phyloP scores from a whole-genome alignment of 805 yeast species.

The Pichia nakasei region DNA sequence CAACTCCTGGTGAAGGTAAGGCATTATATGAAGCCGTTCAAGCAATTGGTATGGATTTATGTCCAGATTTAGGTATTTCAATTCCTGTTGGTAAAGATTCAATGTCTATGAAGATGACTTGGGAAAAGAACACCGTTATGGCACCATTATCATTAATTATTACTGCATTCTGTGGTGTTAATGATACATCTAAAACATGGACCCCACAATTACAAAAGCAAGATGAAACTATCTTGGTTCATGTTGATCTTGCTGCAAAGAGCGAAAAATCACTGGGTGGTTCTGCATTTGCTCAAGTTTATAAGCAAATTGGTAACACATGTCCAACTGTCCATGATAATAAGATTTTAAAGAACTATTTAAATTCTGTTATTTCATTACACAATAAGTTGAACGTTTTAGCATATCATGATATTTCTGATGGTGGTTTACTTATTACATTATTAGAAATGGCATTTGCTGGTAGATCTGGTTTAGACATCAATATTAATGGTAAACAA shows the following conservation, averaged over 20 bases:
- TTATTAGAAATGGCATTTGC: conserved; percentile 95
- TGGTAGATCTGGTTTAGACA: conserved; percentile 73
- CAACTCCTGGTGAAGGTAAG: conserved; percentile 91
- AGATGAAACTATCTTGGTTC: conserved; percentile 55
- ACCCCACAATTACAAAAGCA: conserved; percentile 68
- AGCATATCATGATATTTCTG: conserved; percentile 93
- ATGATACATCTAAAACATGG: conserved; percentile 85
- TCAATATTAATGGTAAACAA: conserved; percentile 32
- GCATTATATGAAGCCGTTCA: conserved; percentile 94
- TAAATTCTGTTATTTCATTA: conserved; percentile 58
- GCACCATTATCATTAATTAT: conserved; percentile 90
- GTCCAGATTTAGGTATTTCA: conserved; percentile 85
- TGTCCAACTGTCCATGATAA: conserved; percentile 79
- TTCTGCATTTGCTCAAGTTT: conserved; percentile 91
- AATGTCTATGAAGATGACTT: conserved; percentile 98
- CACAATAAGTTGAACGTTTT: conserved; percentile 61
- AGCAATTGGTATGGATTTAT: conserved; percentile 88
- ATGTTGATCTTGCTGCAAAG: conserved; percentile 68
- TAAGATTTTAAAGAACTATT: conserved; percentile 54
- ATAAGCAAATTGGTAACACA: conserved; percentile 72
- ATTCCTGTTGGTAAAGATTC: conserved; percentile 99
- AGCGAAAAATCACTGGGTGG: conserved; percentile 67
- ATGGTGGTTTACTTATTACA: conserved; percentile 88
- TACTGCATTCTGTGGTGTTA: conserved; percentile 87
- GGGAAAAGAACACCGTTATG: conserved; percentile 88